Evolutionary conservation across 306 rosid genomes (phyloP), one percentile per base, ranked within the genome.

Genomic region (Betula pendula): DNA sequence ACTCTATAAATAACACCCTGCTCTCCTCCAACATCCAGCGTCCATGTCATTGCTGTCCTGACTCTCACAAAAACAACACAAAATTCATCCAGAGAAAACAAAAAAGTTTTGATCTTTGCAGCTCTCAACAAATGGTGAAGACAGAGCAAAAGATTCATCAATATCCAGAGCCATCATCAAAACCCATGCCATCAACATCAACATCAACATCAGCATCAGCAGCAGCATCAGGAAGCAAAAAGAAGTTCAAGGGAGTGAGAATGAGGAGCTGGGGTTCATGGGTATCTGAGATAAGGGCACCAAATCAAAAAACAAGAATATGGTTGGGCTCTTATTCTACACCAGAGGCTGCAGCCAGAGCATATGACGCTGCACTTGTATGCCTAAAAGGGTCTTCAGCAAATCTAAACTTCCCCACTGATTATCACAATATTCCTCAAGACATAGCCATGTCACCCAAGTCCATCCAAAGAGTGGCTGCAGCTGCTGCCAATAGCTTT

Each of bases 261-360:
- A 96, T 92, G 98, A 92, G 99, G 66, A 92, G 91, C 48, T 96
- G 99, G 99, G 99, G 99, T 0, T 96, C 99, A 20, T 96, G 92
- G 93, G 99, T 96, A 0, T 92, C 99, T 11, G 99, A 96, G 90
- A 89, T 96, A 42, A 88, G 99, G 72, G 97, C 99, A 67, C 99
- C 99, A 43, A 92, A 91, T 75, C 98, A 96, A 65, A 96, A 96
- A 76, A 91, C 98, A 75, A 92, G 99, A 83, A 96, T 96, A 17
- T 96, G 99, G 99, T 58, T 96, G 16, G 99, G 99, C 3, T 96
- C 99, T 44, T 92, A 96, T 71, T 92, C 99, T 8, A 96, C 97
- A 0, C 77, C 99, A 15, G 99, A 96, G 67, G 99, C 99, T 1
- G 99, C 99, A 9, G 99, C 99, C 0, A 87, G 99, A 83, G 99